Base-by-base conservation (phyloP, 2,329 filamentous ascomycete genomes). In the Tolypocladium pustulatum region DNA sequence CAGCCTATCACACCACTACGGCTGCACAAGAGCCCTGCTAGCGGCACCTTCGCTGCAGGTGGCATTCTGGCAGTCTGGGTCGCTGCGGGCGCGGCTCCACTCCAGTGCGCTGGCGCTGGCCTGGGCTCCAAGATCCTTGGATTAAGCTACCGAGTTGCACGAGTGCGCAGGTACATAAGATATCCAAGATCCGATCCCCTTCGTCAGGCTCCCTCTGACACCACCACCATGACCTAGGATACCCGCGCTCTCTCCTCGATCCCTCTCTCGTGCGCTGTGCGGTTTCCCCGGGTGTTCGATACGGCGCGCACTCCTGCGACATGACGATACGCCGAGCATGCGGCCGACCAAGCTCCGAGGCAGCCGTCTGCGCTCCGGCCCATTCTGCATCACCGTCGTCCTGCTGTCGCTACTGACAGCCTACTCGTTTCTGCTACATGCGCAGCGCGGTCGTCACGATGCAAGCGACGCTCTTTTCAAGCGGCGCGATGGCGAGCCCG, bases 341-440 rank as follows among this genome's bases (percentile, higher is more conserved):
- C 57, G 34, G 38, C 41, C 60, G 55, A 20, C 46, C 56, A 60
- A 46, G 54, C 34, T 62, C 55, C 69, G 71, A 63, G 72, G 73
- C 61, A 65, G 68, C 60, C 72, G 72, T 58, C 68, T 76, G 66
- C 75, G 73, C 68, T 71, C 73, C 55, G 75, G 80, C 59, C 81
- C 80, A 8, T 80, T 83, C 59, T 78, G 78, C 62, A 68, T 73
- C 6, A 78, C 78, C 13, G 66, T 79, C 37, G 66, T 79, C 38
- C 64, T 82, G 59, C 65, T 84, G 55, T 74, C 74, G 37, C 57
- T 81, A 8, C 68, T 82, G 56, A 72, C 76, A 20, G 71, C 75
- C 37, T 78, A 75, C 61, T 75, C 78, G 7, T 71, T 79, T 59
- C 65, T 81, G 55, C 59, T 65, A 53, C 65, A 67, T 53, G 66